A percentile compares a stretch with the other conserved stretches of the same genome.
Evolutionary conservation across 1,284 basidiomycete genomes (phyloP).

Genomic region (Ganoderma lucidum): DNA sequence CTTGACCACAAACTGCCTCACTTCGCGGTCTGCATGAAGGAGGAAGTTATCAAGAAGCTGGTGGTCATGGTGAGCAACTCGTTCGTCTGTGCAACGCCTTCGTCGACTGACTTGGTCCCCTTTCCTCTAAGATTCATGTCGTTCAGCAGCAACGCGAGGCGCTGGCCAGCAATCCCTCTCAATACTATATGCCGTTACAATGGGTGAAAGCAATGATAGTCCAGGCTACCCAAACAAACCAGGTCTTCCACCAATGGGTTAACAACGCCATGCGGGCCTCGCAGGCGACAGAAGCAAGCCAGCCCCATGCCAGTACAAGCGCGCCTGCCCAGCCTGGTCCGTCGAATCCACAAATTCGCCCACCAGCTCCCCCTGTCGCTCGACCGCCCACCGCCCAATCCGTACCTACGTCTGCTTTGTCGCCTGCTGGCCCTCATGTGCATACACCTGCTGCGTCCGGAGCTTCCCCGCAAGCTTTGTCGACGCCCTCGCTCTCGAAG

Average conservation of each 20-base stretch:
- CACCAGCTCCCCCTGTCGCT: constrained; percentile 7
- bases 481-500: constrained; percentile 26
- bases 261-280: background rate
- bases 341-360: constrained; percentile 9
- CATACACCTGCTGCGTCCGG: constrained; percentile 17
- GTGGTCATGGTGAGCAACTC: constrained; percentile 58
- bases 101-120: background rate
- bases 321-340: constrained; percentile 2
- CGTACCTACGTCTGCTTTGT: constrained; percentile 13
- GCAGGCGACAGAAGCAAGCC: background rate
- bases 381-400: constrained; percentile 9
- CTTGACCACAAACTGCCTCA: constrained; percentile 60
- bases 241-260: constrained; percentile 44
- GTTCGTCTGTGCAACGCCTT: constrained; percentile 8
- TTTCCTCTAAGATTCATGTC: constrained; percentile 53
- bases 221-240: constrained; percentile 52
- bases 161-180: constrained; percentile 51
- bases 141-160: constrained; percentile 60
- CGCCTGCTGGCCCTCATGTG: constrained; percentile 16
- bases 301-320: background rate
- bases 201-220: constrained; percentile 55
- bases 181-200: constrained; percentile 56
- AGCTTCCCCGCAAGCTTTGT: constrained; percentile 14
- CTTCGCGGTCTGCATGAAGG: constrained; percentile 53
- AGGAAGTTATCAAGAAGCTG: constrained; percentile 55